These are phyloP conservation scores for rapeseed (Brassica napus) DNA, from an alignment of 345 rosid species.

Conservation along the genomic window DNA sequence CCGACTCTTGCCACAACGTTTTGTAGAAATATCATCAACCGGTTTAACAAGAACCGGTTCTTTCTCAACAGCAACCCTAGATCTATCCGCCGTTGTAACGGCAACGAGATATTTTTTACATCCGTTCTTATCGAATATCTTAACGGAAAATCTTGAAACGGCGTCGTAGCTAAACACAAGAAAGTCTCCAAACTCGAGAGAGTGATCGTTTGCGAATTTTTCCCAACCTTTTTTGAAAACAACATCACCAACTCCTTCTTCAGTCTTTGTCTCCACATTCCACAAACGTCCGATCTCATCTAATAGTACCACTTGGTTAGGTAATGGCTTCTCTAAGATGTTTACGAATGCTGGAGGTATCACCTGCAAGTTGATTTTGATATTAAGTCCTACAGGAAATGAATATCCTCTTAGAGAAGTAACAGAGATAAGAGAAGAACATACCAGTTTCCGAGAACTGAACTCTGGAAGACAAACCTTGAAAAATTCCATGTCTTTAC, in stretches of 20 bases:
- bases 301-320: constrained; percentile 8
- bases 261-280: constrained; percentile 18
- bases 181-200: constrained; percentile 37
- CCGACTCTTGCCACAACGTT: not conserved
- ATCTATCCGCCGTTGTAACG: not conserved
- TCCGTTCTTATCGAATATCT: constrained; percentile 26
- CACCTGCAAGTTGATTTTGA: not conserved
- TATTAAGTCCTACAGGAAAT: not conserved
- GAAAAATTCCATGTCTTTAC: constrained; percentile 24
- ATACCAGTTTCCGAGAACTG: constrained; percentile 26
- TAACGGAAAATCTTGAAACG: constrained; percentile 25
- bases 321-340: constrained; percentile 27
- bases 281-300: constrained; percentile 34
- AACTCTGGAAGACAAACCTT: constrained; percentile 38
- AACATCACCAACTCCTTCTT: constrained; percentile 16
- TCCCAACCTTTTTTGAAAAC: constrained; percentile 33
- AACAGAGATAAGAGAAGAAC: not conserved
- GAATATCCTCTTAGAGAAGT: not conserved
- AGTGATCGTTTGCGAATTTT: constrained; percentile 18
- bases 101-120: constrained; percentile 5
- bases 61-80: constrained; percentile 27
- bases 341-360: constrained; percentile 38
- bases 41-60: constrained; percentile 7
- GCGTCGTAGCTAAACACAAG: constrained; percentile 21
- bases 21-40: not conserved